Conservation (phyloP, 148 eudicot species). For the Amaranthus palmeri region DNA sequence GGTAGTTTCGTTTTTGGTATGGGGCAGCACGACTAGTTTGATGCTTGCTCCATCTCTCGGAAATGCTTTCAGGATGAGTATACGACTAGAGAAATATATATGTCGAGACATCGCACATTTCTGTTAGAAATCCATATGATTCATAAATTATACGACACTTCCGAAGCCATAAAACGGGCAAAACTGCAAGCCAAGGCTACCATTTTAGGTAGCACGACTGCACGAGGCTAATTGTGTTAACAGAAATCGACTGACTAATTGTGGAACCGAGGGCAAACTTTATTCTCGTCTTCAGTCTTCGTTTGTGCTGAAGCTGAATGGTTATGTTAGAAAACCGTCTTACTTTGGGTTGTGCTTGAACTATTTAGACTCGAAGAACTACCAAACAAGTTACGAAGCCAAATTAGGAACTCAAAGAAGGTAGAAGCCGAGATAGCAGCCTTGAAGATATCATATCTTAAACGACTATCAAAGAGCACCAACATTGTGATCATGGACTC, state of each 20-base stretch:
- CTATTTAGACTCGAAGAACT: conserved; percentile 77
- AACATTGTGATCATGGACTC: conserved; percentile 90
- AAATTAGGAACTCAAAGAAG: conserved; percentile 61
- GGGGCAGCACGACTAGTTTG: not conserved
- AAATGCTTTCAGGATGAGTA: not conserved
- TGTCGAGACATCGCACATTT: not conserved
- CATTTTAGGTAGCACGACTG: not conserved
- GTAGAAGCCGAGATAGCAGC: conserved; percentile 90
- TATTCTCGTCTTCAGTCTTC: not conserved
- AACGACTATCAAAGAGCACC: conserved; percentile 68
- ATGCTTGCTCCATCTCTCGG: not conserved
- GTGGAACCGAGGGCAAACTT: not conserved
- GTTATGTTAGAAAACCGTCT: not conserved
- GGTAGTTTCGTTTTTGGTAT: not conserved
- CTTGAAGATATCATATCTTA: conserved; percentile 82
- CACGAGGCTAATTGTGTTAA: not conserved
- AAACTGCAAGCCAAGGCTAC: not conserved
- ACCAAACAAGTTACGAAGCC: conserved; percentile 63
- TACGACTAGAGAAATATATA: not conserved
- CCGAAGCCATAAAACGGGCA: not conserved
- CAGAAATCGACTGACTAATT: not conserved
- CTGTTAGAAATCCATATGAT: not conserved
- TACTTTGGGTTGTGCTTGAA: not conserved
- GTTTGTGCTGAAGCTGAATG: not conserved
- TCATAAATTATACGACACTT: not conserved